Evolutionary conservation across 2,329 filamentous ascomycete genomes (phyloP).

Genomic region (Arthrinium phaeospermum): DNA sequence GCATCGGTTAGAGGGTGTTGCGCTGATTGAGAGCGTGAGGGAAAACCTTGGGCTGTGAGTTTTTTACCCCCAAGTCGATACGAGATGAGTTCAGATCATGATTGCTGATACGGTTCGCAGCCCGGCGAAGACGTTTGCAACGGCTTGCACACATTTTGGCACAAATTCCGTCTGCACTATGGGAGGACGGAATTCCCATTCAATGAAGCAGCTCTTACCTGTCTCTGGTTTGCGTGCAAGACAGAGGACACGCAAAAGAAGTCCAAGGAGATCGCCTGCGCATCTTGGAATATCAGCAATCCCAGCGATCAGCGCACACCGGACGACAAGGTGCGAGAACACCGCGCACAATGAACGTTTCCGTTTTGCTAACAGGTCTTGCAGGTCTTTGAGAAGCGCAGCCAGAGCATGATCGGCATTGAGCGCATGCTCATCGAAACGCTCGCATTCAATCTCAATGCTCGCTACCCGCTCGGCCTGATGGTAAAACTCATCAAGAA

Average conservation of each 20-base stretch:
- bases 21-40: constrained; percentile 86
- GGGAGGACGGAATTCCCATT: constrained; percentile 86
- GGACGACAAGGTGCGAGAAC: constrained; percentile 73
- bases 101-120: constrained; percentile 47
- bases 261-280: constrained; percentile 88
- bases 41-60: constrained; percentile 78
- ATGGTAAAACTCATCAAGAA: constrained; percentile 78
- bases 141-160: constrained; percentile 88
- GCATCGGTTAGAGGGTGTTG: constrained; percentile 80
- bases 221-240: constrained; percentile 93
- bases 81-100: constrained; percentile 22
- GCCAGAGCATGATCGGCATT: constrained; percentile 83
- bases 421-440: constrained; percentile 93
- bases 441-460: constrained; percentile 91
- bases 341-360: neutral
- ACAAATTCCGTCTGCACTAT: constrained; percentile 88
- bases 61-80: constrained; percentile 25
- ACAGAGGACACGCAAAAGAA: constrained; percentile 98
- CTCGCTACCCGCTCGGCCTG: constrained; percentile 83
- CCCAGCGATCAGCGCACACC: constrained; percentile 71
- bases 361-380: constrained; percentile 14
- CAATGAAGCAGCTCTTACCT: constrained; percentile 84
- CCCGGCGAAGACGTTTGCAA: constrained; percentile 89
- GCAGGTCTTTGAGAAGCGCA: constrained; percentile 81
- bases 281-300: constrained; percentile 83